Evolutionary conservation across 1,284 basidiomycete species (phyloP).

Genomic region (Sanghuangporus sanghuang): DNA sequence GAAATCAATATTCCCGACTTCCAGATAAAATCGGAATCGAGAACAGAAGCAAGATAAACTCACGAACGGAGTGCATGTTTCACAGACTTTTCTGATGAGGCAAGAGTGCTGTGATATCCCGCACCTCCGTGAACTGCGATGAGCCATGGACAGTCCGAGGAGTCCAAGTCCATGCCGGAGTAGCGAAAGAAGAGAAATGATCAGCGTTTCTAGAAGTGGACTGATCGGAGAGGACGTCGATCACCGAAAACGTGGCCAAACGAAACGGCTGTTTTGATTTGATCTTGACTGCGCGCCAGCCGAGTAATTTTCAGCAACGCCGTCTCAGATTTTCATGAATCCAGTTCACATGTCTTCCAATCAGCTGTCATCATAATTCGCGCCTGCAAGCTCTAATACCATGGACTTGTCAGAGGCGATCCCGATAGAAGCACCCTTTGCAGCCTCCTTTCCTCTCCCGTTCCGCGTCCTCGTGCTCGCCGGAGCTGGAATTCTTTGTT

Average conservation of each 20-base stretch:
- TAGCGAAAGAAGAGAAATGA: not conserved
- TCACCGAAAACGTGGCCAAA: constrained; percentile 1
- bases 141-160: constrained; percentile 4
- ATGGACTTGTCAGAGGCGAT: not conserved
- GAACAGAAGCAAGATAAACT: constrained; percentile 19
- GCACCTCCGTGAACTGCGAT: constrained; percentile 68
- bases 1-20: not conserved
- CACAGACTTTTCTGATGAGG: constrained; percentile 39
- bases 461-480: constrained; percentile 75
- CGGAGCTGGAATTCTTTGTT: constrained; percentile 68
- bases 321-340: not conserved
- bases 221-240: not conserved
- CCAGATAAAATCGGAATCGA: not conserved
- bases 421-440: constrained; percentile 37
- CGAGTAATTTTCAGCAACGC: not conserved
- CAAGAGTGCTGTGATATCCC: constrained; percentile 41
- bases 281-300: not conserved
- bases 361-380: not conserved
- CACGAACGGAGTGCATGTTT: constrained; percentile 52
- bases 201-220: not conserved
- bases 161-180: not conserved
- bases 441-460: constrained; percentile 69
- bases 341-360: not conserved
- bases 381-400: not conserved
- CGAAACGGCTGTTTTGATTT: too few species aligned